Evolutionary conservation across 2,329 filamentous ascomycete species (phyloP).

Genomic region (Claviceps paspali): DNA sequence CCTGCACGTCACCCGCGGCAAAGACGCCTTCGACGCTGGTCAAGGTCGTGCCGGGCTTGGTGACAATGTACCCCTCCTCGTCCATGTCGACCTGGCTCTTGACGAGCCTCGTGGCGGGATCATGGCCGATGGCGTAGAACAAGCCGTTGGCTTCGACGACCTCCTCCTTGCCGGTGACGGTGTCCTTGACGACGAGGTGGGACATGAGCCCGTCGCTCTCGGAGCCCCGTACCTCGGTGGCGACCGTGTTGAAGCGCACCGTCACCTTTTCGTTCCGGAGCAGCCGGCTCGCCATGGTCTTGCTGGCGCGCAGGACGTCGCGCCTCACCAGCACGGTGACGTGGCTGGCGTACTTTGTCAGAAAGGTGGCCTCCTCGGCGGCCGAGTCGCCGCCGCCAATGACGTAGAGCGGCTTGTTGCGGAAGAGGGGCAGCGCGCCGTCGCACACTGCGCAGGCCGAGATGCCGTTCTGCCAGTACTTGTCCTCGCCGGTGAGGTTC

Average conservation of each 20-base stretch:
- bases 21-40: slow-evolving; percentile 89
- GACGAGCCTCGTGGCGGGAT: slow-evolving; percentile 80
- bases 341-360: slow-evolving; percentile 93
- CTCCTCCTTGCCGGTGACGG: slow-evolving; percentile 59
- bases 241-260: slow-evolving; percentile 71
- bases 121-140: slow-evolving; percentile 95
- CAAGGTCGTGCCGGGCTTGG: slow-evolving; percentile 71
- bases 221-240: slow-evolving; percentile 72
- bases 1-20: slow-evolving; percentile 93
- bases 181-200: slow-evolving; percentile 70
- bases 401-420: slow-evolving; percentile 87
- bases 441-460: slow-evolving; percentile 96
- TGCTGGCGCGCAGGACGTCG: slow-evolving; percentile 74
- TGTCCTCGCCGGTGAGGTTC: slow-evolving; percentile 72
- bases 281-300: slow-evolving; percentile 81
- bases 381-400: slow-evolving; percentile 95
- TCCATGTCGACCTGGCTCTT: slow-evolving; percentile 84
- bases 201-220: slow-evolving; percentile 69
- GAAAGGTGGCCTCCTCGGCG: slow-evolving; percentile 91
- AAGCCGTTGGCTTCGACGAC: slow-evolving; percentile 81
- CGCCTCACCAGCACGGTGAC: slow-evolving; percentile 86
- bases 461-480: slow-evolving; percentile 95
- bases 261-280: slow-evolving; percentile 77
- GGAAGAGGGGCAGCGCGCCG: slow-evolving; percentile 91
- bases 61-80: slow-evolving; percentile 79